Conservation (phyloP, 2,329 filamentous ascomycete genomes). For the Fusarium abutilonis region DNA sequence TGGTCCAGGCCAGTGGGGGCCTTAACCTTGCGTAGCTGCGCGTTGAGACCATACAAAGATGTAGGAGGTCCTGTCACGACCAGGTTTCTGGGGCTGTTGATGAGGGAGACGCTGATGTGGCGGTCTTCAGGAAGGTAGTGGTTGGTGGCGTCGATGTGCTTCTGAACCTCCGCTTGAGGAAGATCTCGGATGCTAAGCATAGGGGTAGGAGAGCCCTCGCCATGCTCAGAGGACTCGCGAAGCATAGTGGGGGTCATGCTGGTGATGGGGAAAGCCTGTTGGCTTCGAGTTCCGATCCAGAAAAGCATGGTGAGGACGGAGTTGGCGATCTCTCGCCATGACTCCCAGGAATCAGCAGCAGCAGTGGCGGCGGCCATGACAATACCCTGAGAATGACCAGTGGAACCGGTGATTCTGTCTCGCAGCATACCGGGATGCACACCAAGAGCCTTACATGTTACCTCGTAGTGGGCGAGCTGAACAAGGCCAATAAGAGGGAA, state of each 20-base stretch:
- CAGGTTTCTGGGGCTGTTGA: conserved; percentile 97
- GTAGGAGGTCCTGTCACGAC: conserved; percentile 96
- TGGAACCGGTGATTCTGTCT: conserved; percentile 85
- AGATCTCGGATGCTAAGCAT: conserved; percentile 98
- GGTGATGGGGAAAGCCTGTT: conserved; percentile 95
- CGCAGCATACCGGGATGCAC: conserved; percentile 89
- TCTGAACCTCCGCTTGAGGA: conserved; percentile 86
- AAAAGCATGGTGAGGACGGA: conserved; percentile 92
- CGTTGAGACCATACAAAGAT: conserved; percentile 94
- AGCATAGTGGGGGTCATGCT: conserved; percentile 91
- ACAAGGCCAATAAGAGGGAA: conserved; percentile 95
- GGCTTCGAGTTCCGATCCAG: conserved; percentile 97
- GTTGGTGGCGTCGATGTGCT: conserved; percentile 96
- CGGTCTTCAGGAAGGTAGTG: conserved; percentile 92
- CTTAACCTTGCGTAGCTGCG: conserved; percentile 95
- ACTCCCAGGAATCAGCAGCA: conserved; percentile 91
- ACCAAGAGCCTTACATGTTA: conserved; percentile 91
- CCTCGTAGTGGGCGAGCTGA: conserved; percentile 93
- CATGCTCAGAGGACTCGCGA: conserved; percentile 91
- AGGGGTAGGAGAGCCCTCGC: conserved; percentile 93
- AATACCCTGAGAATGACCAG: conserved; percentile 96
- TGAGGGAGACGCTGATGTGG: conserved; percentile 92
- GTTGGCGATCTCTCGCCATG: conserved; percentile 81
- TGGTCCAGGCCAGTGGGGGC: conserved; percentile 97
- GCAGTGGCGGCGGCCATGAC: conserved; percentile 93